A percentile compares a stretch with the other conserved stretches of the same genome.
These are phyloP conservation scores for Trichoderma sp. DNA, from an alignment of 2,329 filamentous ascomycete genomes.

Conservation along the genomic window DNA sequence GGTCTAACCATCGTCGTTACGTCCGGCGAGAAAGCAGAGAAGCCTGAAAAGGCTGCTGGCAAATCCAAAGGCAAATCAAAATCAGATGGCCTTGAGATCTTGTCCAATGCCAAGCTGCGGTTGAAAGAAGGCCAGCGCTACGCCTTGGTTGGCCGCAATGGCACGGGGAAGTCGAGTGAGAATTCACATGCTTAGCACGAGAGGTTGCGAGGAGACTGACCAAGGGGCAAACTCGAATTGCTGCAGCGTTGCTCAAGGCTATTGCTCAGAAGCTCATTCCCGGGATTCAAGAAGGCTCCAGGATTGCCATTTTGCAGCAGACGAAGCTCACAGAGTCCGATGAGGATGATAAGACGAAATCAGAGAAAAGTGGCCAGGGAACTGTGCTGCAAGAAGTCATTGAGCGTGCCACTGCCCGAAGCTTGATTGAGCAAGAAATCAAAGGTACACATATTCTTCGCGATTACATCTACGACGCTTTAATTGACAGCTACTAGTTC, in stretches of 20 bases:
- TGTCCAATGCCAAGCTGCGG: slow-evolving; percentile 66
- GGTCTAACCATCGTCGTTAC: slow-evolving; percentile 68
- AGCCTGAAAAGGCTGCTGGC: slow-evolving; percentile 33
- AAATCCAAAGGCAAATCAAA: slow-evolving; percentile 51
- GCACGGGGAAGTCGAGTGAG: slow-evolving; percentile 77
- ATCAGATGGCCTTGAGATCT: slow-evolving; percentile 59
- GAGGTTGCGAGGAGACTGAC: neutral
- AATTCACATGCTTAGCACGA: neutral
- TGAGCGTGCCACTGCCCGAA: slow-evolving; percentile 55
- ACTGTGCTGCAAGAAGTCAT: slow-evolving; percentile 67
- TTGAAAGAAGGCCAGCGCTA: slow-evolving; percentile 73
- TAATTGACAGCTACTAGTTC: slow-evolving; percentile 37
- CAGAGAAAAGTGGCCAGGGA: slow-evolving; percentile 22
- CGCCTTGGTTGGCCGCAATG: slow-evolving; percentile 76
- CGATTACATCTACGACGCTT: neutral
- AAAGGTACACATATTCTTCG: slow-evolving; percentile 41
- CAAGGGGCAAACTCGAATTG: neutral
- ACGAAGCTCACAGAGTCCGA: slow-evolving; percentile 42
- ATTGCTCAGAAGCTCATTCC: slow-evolving; percentile 77
- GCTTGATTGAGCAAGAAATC: slow-evolving; percentile 59
- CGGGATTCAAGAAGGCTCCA: slow-evolving; percentile 64
- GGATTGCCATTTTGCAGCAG: slow-evolving; percentile 68
- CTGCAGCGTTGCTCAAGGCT: slow-evolving; percentile 64
- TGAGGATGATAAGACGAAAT: slow-evolving; percentile 28
- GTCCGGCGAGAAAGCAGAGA: slow-evolving; percentile 34